Evolutionary conservation across 176 grass and related monocot genomes (phyloP).

Genomic region (Carex littledalei): DNA sequence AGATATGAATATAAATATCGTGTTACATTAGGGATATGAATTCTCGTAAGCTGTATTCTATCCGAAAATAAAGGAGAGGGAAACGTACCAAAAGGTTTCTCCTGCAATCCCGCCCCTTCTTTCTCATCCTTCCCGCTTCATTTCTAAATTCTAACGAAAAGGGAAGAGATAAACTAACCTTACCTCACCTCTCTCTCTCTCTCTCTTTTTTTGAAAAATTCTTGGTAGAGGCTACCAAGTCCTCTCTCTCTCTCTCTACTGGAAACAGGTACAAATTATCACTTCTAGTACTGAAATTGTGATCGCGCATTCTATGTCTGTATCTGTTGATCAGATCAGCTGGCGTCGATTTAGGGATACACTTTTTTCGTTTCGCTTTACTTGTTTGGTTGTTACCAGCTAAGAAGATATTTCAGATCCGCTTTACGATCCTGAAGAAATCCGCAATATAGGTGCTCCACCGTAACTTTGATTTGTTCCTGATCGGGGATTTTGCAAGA

Average conservation of each 20-base stretch:
- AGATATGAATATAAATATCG: too few species aligned
- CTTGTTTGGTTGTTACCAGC: not conserved
- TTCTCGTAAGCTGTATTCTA: not conserved
- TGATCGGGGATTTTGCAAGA: not conserved
- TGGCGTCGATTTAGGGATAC: not conserved
- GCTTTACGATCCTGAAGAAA: not conserved
- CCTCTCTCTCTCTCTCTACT: not conserved
- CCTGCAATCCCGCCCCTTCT: not conserved
- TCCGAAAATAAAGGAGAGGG: not conserved
- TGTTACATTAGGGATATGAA: too few species aligned
- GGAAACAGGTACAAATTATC: not conserved
- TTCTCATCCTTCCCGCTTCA: conserved; percentile 5
- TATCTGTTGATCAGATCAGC: not conserved
- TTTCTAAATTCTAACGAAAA: not conserved
- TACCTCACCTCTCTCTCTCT: not conserved
- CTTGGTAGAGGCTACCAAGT: too few species aligned
- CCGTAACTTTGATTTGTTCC: not conserved
- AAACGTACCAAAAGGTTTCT: not conserved
- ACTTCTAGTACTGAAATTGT: not conserved
- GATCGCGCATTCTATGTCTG: not conserved
- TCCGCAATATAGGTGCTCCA: not conserved
- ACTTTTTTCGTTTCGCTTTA: not conserved
- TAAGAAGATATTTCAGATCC: not conserved
- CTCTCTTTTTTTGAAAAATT: too few species aligned
- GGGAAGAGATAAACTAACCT: not conserved